phyloP scores from a whole-genome alignment of 176 grass and related monocot genomes.

The Avena atlantica region DNA sequence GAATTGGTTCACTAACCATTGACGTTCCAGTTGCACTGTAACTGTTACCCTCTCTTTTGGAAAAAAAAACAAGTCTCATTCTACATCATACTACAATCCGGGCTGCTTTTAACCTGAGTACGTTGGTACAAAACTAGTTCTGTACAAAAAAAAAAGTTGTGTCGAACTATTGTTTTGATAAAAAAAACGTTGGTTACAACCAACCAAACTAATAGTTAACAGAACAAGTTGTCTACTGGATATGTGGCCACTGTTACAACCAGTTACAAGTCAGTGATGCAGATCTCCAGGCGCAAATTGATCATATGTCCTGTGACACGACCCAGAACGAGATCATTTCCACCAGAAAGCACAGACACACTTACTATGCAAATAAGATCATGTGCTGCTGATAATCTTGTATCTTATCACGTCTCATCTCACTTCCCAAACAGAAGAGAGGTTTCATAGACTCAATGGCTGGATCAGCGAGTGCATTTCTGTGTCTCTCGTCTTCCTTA shows the following conservation, averaged over 20 bases:
- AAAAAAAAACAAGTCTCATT: too few species aligned
- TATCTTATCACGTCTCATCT: not conserved
- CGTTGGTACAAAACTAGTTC: not conserved
- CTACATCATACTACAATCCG: too few species aligned
- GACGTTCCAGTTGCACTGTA: too few species aligned
- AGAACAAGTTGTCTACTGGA: not conserved
- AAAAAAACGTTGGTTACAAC: not conserved
- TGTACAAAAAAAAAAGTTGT: not conserved
- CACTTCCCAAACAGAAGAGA: conserved; percentile 1
- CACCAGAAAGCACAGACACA: not conserved
- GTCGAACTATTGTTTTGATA: not conserved
- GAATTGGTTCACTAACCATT: too few species aligned
- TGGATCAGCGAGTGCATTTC: not conserved
- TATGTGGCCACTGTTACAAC: not conserved
- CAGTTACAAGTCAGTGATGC: not conserved
- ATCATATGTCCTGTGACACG: not conserved
- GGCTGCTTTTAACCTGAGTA: not conserved
- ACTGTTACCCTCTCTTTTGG: too few species aligned
- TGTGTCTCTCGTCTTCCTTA: not conserved
- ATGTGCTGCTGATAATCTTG: not conserved
- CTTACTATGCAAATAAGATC: not conserved
- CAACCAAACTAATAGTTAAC: not conserved
- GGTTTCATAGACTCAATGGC: not conserved
- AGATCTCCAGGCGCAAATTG: not conserved
- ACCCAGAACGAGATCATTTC: not conserved